These are phyloP conservation scores for Metschnikowia cerradonensis DNA, from an alignment of 805 yeast genomes.

Conservation along the genomic window DNA sequence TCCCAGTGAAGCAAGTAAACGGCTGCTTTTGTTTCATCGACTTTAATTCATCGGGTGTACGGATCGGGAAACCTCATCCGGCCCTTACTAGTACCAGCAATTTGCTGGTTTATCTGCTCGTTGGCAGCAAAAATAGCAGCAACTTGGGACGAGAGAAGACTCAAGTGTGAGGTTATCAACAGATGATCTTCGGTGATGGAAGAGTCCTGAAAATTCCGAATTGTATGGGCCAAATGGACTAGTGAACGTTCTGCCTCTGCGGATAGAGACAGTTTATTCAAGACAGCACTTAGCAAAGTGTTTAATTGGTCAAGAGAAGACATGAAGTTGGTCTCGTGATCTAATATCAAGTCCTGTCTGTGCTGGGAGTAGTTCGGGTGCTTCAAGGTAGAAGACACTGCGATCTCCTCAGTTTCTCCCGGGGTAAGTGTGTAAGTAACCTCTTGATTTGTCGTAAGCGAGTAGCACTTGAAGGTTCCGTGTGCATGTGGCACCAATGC, in stretches of 20 bases:
- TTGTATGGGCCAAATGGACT: slow-evolving; percentile 26
- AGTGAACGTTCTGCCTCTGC: slow-evolving; percentile 15
- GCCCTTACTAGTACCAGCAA: slow-evolving; percentile 6
- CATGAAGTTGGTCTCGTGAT: slow-evolving; percentile 11
- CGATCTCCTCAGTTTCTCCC: slow-evolving; percentile 30
- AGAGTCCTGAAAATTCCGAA: slow-evolving; percentile 14
- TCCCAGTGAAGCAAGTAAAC: neutral
- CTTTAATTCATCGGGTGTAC: neutral
- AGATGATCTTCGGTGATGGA: slow-evolving; percentile 10
- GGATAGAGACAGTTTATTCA: slow-evolving; percentile 10
- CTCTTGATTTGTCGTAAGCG: slow-evolving; percentile 4
- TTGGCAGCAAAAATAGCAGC: slow-evolving; percentile 14
- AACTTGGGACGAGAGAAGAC: slow-evolving; percentile 30
- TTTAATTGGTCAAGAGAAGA: slow-evolving; percentile 22
- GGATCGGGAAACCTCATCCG: neutral
- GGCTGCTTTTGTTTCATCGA: neutral
- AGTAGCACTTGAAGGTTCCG: slow-evolving; percentile 6
- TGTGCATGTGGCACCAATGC: slow-evolving; percentile 6
- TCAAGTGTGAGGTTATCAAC: slow-evolving; percentile 25
- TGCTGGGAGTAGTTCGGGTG: slow-evolving; percentile 23
- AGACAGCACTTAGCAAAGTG: slow-evolving; percentile 20
- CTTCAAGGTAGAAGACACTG: slow-evolving; percentile 29
- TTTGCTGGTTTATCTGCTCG: slow-evolving; percentile 8
- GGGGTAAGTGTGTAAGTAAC: slow-evolving; percentile 19
- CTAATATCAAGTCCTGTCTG: slow-evolving; percentile 7